Percentiles rank a stretch among this genome's conserved stretches.
Conservation (phyloP, 768 basidiomycete genomes). For the Ramaria sp. region DNA sequence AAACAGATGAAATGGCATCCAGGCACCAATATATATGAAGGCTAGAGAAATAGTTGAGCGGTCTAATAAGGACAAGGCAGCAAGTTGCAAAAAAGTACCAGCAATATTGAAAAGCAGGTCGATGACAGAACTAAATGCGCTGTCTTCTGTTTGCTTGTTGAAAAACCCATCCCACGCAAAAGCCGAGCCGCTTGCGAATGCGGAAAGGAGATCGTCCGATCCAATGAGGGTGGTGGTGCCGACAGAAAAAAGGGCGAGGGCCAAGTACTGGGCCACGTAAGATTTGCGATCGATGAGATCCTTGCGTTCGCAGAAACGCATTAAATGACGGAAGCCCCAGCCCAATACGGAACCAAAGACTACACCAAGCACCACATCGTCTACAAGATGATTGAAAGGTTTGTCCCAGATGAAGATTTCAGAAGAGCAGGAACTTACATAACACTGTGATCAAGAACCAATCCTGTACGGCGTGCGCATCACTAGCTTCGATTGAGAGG, state of each 20-base stretch:
- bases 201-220: constrained; percentile 87
- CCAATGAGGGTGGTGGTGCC: constrained; percentile 80
- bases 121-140: constrained; percentile 92
- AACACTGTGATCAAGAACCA: constrained; percentile 88
- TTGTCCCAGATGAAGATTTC: neutral
- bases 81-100: neutral
- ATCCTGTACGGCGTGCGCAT: constrained; percentile 58
- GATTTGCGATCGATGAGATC: constrained; percentile 90
- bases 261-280: constrained; percentile 86
- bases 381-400: constrained; percentile 24
- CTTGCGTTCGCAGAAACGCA: constrained; percentile 84
- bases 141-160: constrained; percentile 88
- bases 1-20: constrained; percentile 90
- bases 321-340: constrained; percentile 71
- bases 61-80: no score
- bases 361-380: constrained; percentile 68
- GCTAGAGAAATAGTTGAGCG: constrained; percentile 24
- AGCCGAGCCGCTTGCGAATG: constrained; percentile 89
- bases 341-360: constrained; percentile 69
- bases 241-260: constrained; percentile 73
- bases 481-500: constrained; percentile 55
- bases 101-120: constrained; percentile 94
- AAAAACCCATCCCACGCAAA: constrained; percentile 97
- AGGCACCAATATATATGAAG: constrained; percentile 93
- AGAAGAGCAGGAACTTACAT: constrained; percentile 27